Evolutionary conservation across 2,329 filamentous ascomycete species (phyloP), one percentile per base, ranked within the genome.

Genomic region (Hypoxylon sp.): DNA sequence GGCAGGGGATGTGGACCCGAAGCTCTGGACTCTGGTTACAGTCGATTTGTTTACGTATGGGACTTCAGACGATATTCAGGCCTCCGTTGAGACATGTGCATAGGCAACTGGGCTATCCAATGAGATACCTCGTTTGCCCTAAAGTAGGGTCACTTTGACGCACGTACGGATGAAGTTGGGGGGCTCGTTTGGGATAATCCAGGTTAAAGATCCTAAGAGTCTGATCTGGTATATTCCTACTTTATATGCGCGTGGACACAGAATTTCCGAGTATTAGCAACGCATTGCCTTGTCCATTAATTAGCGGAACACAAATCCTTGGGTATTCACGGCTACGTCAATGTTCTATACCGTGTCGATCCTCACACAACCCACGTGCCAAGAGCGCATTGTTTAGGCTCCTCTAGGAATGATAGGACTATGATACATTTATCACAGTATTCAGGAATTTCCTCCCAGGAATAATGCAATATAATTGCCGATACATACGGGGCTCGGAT

Each of bases 171-270:
- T 46, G 19, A 25, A 11, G 48, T 51, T 19, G 32, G 17, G 38
- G 48, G 32, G 32, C 17, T 19, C n/a, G 38, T 64, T 53, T 53
- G 30, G 23, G 52, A 46, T 43, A 13, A 36, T 13, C 63, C 48
- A 14, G 58, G 63, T 55, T 66, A 2, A 32, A 23, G 51, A 58
- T 60, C 57, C 63, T 57, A 19, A 32, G 7, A 13, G 23, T 60
- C 56, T 17, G 45, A 61, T 61, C 51, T 45, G 11, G 46, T 25
- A 19, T 56, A 51, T 7, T 28, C 23, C 14, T 17, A 32, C 17
- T 19, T 53, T 21, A 36, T 14, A 23, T 45, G 32, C 41, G 21
- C 13, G 32, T 14, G 17, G 28, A 23, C 23, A n/a, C 17, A 41
- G 30, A 36, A 60, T 53, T 14, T 23, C 41, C 41, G 32, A 4